phyloP scores from a whole-genome alignment of 73 alveolate species.

The Paraurostyla sp. region DNA sequence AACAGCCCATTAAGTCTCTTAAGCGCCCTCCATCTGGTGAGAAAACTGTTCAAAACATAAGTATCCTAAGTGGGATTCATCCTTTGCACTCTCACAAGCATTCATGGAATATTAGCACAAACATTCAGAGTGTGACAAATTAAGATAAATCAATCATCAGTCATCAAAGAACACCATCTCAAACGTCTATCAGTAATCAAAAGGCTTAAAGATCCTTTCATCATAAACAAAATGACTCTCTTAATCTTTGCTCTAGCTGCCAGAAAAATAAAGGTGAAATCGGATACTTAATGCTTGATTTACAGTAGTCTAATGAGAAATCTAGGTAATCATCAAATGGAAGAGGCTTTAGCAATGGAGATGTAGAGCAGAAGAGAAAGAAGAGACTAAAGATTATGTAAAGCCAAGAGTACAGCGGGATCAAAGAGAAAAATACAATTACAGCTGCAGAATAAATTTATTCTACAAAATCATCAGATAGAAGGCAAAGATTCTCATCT shows the following conservation, averaged over 20 bases:
- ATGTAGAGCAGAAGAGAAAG: neutral
- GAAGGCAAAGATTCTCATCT: neutral
- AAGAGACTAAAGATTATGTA: too few relatives aligned
- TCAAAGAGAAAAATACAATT: too few relatives aligned
- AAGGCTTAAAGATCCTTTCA: too few relatives aligned
- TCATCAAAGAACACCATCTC: too few relatives aligned
- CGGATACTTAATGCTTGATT: neutral
- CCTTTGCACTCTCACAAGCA: neutral
- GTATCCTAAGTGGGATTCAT: neutral
- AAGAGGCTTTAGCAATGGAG: neutral
- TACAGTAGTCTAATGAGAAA: constrained; percentile 8
- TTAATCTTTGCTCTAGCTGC: neutral
- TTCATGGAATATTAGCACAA: neutral
- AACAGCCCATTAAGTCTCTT: too few relatives aligned
- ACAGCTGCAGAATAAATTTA: too few relatives aligned
- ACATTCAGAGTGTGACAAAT: neutral
- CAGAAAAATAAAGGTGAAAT: neutral
- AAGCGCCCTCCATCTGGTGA: too few relatives aligned
- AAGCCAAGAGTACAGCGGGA: too few relatives aligned
- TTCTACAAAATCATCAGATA: too few relatives aligned
- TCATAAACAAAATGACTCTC: neutral
- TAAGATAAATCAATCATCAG: neutral
- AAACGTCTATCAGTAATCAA: too few relatives aligned
- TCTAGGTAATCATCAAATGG: neutral
- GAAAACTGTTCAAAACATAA: neutral